Evolutionary conservation across 305 asterid genomes (phyloP).

Genomic region (Coffea humblotiana): DNA sequence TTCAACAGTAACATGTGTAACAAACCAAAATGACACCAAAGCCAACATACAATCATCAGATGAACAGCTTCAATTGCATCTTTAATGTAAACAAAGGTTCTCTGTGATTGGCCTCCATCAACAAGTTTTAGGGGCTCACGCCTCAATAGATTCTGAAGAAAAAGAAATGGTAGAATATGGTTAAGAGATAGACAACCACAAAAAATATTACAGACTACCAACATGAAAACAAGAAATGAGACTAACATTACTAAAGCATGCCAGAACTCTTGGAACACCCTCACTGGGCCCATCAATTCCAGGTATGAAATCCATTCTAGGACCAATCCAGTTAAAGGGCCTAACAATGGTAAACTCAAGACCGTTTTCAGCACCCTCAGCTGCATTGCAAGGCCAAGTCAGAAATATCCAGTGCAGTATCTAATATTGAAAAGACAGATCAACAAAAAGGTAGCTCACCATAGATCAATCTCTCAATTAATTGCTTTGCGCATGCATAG

Average conservation of each 20-base stretch:
- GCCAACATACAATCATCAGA: conserved; percentile 66
- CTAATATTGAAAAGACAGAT: conserved; percentile 13
- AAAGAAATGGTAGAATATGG: conserved; percentile 7
- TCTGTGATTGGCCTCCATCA: conserved; percentile 84
- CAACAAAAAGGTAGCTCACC: conserved; percentile 40
- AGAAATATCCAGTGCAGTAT: conserved; percentile 10
- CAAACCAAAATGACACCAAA: not conserved
- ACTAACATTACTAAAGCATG: conserved; percentile 86
- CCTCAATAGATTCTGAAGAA: conserved; percentile 65
- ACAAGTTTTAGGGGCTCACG: conserved; percentile 79
- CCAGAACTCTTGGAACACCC: conserved; percentile 88
- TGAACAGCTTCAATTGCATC: conserved; percentile 89
- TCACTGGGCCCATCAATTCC: conserved; percentile 96
- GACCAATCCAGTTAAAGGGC: conserved; percentile 94
- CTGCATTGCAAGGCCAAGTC: conserved; percentile 40
- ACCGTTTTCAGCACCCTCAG: conserved; percentile 94
- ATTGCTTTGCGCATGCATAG: conserved; percentile 91
- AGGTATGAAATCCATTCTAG: conserved; percentile 91
- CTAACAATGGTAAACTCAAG: conserved; percentile 83
- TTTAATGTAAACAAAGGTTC: conserved; percentile 79
- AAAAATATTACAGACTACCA: conserved; percentile 6
- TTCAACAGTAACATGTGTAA: conserved; percentile 1
- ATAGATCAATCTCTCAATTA: conserved; percentile 87
- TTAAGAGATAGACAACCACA: conserved; percentile 13
- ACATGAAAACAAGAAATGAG: conserved; percentile 13